Conservation (phyloP, 2,329 filamentous ascomycete species). For the Ophiostoma sp. region DNA sequence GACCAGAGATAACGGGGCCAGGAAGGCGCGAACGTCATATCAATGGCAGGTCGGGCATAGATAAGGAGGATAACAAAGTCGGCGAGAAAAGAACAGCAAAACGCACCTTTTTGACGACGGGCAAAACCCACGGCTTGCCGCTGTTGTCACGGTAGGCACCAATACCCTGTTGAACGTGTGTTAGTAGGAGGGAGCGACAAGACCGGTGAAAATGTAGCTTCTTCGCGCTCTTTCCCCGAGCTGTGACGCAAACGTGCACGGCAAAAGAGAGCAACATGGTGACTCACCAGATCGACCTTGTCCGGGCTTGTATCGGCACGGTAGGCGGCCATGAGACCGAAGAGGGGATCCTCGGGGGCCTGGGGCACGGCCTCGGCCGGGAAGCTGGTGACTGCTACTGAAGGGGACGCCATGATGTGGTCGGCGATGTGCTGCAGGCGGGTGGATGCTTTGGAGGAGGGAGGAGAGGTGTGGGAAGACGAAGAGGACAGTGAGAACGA, state of each 20-base stretch:
- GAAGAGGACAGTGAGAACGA: constrained; percentile 20
- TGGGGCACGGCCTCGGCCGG: constrained; percentile 71
- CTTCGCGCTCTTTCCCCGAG: not conserved
- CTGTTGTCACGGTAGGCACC: constrained; percentile 93
- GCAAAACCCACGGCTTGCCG: constrained; percentile 94
- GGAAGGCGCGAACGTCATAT: constrained; percentile 14
- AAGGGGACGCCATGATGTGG: constrained; percentile 60
- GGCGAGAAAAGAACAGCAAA: constrained; percentile 1
- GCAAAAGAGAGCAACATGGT: constrained; percentile 7
- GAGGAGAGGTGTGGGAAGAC: not conserved
- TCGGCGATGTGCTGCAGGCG: constrained; percentile 57
- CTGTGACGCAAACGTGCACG: not conserved
- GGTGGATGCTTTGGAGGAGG: constrained; percentile 30
- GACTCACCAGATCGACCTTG: constrained; percentile 84
- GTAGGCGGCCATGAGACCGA: constrained; percentile 85
- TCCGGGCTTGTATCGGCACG: constrained; percentile 67
- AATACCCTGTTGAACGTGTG: constrained; percentile 50
- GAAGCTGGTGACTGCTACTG: constrained; percentile 57
- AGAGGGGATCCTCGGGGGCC: constrained; percentile 91
- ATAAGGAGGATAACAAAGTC: not conserved
- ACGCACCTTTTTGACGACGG: constrained; percentile 89
- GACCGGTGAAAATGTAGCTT: constrained; percentile 10
- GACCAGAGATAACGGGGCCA: constrained; percentile 9
- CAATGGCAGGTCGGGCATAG: not conserved
- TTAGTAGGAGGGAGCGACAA: not conserved